Base-by-base conservation (phyloP, 129 eudicot genomes). In the Glebionis coronaria region DNA sequence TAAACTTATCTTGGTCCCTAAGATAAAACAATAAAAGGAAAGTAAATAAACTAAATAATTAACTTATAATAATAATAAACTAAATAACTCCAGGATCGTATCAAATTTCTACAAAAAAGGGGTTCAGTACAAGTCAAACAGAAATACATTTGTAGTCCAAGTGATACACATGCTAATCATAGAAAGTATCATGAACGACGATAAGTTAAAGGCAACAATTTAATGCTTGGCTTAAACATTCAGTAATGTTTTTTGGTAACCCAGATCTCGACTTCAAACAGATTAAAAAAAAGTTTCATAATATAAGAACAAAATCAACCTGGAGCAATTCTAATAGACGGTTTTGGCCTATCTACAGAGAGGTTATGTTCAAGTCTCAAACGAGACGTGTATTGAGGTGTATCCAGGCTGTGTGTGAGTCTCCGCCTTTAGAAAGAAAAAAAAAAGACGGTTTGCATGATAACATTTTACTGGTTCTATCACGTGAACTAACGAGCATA, bases 81-180 rank as follows among this genome's bases (percentile, higher is more conserved):
- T n/a, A n/a, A n/a, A n/a, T n/a, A n/a, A n/a, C n/a, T n/a, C n/a
- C n/a, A n/a, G n/a, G n/a, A n/a, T n/a, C n/a, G n/a, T n/a, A n/a
- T n/a, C n/a, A n/a, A n/a, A n/a, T 83, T 81, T 82, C 90, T 87
- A 59, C 56, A 52, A 61, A 23, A 40, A 46, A 31, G 21, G 27
- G 13, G 25, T 16, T 52, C 25, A 52, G 25, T 52, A 16, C 3
- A 52, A 52, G 57, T 52, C 23, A 52, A 21, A 52, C 12, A 52
- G 40, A 31, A 31, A 31, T 31, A 31, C 8, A 4, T 31, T 23
- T 23, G 25, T 31, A 54, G 18, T 25, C 14, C 10, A 19, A 54
- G 29, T 8, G 59, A 9, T 54, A 19, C 5, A 20, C 5, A 20
- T 19, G 59, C 59, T 54, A 54, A 19, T 5, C 12, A 19, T 19